These are phyloP conservation scores for Chondrus crispus DNA, from an alignment of 23 red algal species.

Conservation along the genomic window DNA sequence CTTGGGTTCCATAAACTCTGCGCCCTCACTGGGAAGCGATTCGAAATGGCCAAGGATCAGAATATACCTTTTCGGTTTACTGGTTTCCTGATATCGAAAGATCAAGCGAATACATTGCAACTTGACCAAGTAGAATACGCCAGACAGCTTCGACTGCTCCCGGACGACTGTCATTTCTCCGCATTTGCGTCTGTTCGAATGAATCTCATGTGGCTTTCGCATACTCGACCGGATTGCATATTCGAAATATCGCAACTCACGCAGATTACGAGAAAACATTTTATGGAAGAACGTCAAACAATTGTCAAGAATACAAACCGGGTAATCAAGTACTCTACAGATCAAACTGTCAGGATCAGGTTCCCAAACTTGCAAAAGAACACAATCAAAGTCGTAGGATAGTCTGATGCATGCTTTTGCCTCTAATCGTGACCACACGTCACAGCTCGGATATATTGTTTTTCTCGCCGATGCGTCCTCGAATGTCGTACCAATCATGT, in stretches of 20 bases:
- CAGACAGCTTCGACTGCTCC: neutral
- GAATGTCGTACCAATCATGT: too few species aligned
- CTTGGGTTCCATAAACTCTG: neutral
- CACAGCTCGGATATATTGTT: too few species aligned
- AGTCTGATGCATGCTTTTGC: too few species aligned
- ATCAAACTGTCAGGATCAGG: neutral
- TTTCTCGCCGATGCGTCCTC: too few species aligned
- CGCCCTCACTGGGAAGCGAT: neutral
- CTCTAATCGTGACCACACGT: too few species aligned
- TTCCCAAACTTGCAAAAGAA: neutral
- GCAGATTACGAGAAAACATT: neutral
- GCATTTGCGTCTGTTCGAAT: slow-evolving; percentile 2
- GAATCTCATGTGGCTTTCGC: neutral
- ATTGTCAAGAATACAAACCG: neutral
- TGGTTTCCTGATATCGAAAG: neutral
- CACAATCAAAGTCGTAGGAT: too few species aligned
- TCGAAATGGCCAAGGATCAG: neutral
- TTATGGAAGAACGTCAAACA: neutral
- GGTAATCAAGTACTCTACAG: neutral
- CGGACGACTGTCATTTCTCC: neutral
- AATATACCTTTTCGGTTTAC: neutral
- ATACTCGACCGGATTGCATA: neutral
- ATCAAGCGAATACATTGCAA: neutral
- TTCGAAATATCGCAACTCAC: neutral
- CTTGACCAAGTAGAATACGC: neutral